These are phyloP conservation scores for Amaranthus cruentus DNA, from an alignment of 148 eudicot species.

Conservation along the genomic window DNA sequence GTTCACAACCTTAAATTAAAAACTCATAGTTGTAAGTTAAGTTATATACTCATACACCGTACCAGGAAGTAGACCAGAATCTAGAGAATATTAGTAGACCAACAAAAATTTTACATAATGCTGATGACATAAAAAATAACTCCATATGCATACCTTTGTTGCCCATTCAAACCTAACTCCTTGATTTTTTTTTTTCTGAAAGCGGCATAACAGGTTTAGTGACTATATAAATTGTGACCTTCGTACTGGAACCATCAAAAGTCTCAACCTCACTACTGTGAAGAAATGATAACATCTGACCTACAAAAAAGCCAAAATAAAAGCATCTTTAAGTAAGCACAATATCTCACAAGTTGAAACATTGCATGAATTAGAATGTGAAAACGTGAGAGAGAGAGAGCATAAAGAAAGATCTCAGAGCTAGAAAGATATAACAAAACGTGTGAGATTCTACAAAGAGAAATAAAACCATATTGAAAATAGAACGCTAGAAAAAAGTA, in stretches of 20 bases:
- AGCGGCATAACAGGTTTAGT: conserved; percentile 95
- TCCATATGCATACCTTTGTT: conserved; percentile 52
- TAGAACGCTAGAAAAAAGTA: no score
- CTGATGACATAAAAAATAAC: conserved; percentile 2
- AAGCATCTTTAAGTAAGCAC: conserved; percentile 10
- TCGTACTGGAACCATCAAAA: conserved; percentile 68
- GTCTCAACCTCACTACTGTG: conserved; percentile 88
- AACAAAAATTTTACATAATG: background rate
- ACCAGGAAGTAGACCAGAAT: no score
- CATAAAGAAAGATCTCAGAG: no score
- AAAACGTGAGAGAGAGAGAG: no score
- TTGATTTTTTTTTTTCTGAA: conserved; percentile 67
- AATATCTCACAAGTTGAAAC: conserved; percentile 9
- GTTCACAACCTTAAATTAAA: no score
- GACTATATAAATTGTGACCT: conserved; percentile 83
- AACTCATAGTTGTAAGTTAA: no score
- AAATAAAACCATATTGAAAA: no score
- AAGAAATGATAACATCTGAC: conserved; percentile 92
- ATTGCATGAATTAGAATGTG: no score
- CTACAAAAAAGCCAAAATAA: conserved; percentile 38
- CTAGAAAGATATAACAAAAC: no score
- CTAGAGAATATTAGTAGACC: no score
- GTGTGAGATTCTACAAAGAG: no score
- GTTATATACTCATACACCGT: no score
- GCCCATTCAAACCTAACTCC: conserved; percentile 88